Conservation (phyloP, 129 eudicot species). For the Chrysanthemum seticuspe region DNA sequence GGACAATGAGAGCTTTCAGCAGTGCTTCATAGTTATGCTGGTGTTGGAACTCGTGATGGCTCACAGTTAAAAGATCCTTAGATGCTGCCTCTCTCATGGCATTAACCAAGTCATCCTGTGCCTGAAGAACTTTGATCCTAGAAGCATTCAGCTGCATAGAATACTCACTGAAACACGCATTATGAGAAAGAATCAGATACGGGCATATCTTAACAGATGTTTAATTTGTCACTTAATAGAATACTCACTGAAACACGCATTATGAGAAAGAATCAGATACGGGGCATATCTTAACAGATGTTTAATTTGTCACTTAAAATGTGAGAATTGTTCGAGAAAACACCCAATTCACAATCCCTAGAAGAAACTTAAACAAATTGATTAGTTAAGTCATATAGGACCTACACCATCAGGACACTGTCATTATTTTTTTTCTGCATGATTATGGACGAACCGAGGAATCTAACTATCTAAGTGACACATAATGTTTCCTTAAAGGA, state of each 20-base stretch:
- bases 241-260: constrained; percentile 56
- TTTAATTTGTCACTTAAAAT: too few species aligned
- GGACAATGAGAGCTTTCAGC: constrained; percentile 67
- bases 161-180: constrained; percentile 56
- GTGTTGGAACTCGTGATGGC: constrained; percentile 39
- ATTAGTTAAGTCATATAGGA: too few species aligned
- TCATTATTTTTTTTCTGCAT: neutral
- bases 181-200: constrained; percentile 2
- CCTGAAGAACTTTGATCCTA: constrained; percentile 93
- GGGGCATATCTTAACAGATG: too few species aligned
- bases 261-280: constrained; percentile 2
- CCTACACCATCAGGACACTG: too few species aligned
- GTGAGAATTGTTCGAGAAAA: too few species aligned
- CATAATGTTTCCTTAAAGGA: neutral
- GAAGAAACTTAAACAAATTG: too few species aligned
- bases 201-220: too few species aligned
- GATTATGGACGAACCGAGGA: neutral
- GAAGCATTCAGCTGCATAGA: constrained; percentile 95
- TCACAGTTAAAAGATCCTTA: constrained; percentile 69
- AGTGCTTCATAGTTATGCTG: constrained; percentile 54
- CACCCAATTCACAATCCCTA: too few species aligned
- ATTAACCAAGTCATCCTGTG: constrained; percentile 87
- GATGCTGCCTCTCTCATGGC: constrained; percentile 86
- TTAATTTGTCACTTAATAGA: constrained; percentile 27
- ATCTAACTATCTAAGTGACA: too few species aligned